Base-by-base conservation (phyloP, 768 basidiomycete genomes). In the Tylopilus balloui region DNA sequence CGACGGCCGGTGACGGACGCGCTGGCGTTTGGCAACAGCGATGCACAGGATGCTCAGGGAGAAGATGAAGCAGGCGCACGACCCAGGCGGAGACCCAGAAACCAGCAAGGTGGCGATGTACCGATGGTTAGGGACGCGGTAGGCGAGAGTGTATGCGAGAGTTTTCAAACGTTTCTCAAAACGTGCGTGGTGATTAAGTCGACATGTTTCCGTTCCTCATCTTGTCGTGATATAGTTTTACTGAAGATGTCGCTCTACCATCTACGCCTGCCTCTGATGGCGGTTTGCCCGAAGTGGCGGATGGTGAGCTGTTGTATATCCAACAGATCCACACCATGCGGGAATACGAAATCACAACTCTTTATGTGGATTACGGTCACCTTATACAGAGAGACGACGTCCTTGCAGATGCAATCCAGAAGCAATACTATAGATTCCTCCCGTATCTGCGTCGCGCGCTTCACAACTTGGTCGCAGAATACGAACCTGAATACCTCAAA, bases 311-410 rank as follows among this genome's bases (percentile, higher is more conserved):
- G 43, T 77, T 88, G 50, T 97, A 98, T 65, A 74, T 97, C 61
- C 86, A 93, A 50, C 95, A 97, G 71, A 88, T 99, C 62, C 86
- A 89, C 66, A 88, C 83, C 34, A 92, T 99, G 92, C 86, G 88
- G 54, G 90, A 94, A 65, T 93, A 89, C 65, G 88, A 93, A 63
- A 77, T 96, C 45, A 91, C 92, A 9, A 98, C 95, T 0, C 85
- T 99, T 63, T 99, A 97, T 63, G 86, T 99, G 69, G 94, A 98
- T 73, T 98, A 87, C 52, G 80, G 83, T 10, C 93, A 99, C 65
- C 77, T 98, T 29, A 78, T 96, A 23, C 83, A 87, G 63, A 79
- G 84, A 46, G 94, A 98, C 65, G 93, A 96, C 54, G 86, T 93
- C 6, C 85, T 98, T 17, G 94, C 95, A 0, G 82, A 89, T 55